These are phyloP conservation scores for Hypoxylon fuscum DNA, from an alignment of 495 filamentous ascomycete genomes.

Conservation along the genomic window DNA sequence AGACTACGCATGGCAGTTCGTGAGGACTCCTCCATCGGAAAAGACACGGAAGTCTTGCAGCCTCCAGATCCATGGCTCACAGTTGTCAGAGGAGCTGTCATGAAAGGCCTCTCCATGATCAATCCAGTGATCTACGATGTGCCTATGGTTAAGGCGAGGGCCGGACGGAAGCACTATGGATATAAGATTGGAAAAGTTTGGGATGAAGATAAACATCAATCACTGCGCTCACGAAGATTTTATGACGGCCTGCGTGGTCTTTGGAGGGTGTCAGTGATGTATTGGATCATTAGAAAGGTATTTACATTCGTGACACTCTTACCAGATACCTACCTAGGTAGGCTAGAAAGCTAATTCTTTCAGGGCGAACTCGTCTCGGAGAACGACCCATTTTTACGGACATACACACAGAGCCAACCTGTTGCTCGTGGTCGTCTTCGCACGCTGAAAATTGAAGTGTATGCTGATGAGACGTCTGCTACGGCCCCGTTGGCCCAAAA, in stretches of 20 bases:
- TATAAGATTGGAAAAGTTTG: slow-evolving; percentile 40
- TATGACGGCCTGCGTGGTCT: slow-evolving; percentile 29
- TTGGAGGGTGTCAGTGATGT: slow-evolving; percentile 42
- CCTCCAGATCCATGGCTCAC: slow-evolving; percentile 68
- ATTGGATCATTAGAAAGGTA: slow-evolving; percentile 44
- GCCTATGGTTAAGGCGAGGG: slow-evolving; percentile 54
- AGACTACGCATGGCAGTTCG: slow-evolving; percentile 55
- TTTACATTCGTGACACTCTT: too few species aligned
- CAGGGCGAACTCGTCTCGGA: slow-evolving; percentile 44
- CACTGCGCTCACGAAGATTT: not conserved
- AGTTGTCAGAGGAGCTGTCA: slow-evolving; percentile 54
- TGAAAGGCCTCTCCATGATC: slow-evolving; percentile 53
- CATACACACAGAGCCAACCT: slow-evolving; percentile 31
- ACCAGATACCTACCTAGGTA: not conserved
- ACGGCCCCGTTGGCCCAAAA: slow-evolving; percentile 38
- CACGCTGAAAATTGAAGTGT: slow-evolving; percentile 38
- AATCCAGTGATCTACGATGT: slow-evolving; percentile 47
- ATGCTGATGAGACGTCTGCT: slow-evolving; percentile 35
- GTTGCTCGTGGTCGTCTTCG: slow-evolving; percentile 39
- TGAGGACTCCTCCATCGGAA: slow-evolving; percentile 1
- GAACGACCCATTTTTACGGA: slow-evolving; percentile 39
- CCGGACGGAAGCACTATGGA: slow-evolving; percentile 63
- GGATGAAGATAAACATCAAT: slow-evolving; percentile 20
- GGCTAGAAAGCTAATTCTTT: not conserved
- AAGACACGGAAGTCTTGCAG: slow-evolving; percentile 63